Base-by-base conservation (phyloP, 345 rosid species). In the Geranium rotundifolium region DNA sequence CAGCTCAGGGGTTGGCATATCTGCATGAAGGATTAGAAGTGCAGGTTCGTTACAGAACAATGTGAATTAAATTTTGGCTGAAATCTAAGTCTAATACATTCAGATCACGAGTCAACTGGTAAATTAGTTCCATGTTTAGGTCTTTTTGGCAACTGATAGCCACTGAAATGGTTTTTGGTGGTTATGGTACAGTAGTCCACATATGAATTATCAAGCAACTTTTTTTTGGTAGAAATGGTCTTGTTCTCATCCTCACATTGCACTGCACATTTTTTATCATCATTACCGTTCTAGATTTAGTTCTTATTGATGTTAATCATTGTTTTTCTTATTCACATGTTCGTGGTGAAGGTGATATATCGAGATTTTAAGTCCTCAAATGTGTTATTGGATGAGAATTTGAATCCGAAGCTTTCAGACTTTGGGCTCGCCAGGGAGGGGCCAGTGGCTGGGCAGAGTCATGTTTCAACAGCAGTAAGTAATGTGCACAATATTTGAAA, bases 391-490 rank as follows among this genome's bases (percentile, higher is more conserved):
- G 80, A 92, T 60, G 88, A 85, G 58, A 72, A 80, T 17, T 79
- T 84, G 57, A 76, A 76, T 16, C 84, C 98, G 4, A 92, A 80
- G 76, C 87, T 91, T 70, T 89, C 96, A 6, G 96, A 91, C 76
- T 92, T 89, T 58, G 96, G 98, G 2, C 86, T 92, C 31, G 98
- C 96, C 0, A 79, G 98, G 81, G 96, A 85, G 69, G 98, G 98
- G 7, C 98, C 96, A 37, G 49, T 72, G 20, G 87, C 75, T 7
- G 96, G 85, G 63, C 75, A 57, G n/a, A 80, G 89, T 9, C 98
- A 91, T 62, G 96, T 89, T 68, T 89, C 98, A 23, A 89, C 96
- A 17, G 88, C 89, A 8, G 96, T 92, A 74, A 85, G 95, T 80
- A 17, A 37, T 41, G 27, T 2, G 27, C 27, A 23, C 27, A 23